phyloP scores from a whole-genome alignment of 2,329 filamentous ascomycete genomes.

The Emydomyces testavorans region DNA sequence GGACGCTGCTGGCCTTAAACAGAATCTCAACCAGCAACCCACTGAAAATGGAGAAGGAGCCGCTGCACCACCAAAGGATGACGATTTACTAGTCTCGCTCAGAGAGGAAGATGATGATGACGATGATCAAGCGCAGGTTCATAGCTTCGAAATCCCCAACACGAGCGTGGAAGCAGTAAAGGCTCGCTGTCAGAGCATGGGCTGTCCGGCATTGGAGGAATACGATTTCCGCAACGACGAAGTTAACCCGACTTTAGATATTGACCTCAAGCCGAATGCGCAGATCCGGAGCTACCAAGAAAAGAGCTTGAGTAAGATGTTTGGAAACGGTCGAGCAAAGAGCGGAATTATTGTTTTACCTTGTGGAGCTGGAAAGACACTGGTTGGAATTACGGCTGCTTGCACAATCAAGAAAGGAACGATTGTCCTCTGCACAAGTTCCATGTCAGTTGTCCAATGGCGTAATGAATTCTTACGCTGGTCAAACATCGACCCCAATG shows the following conservation, averaged over 20 bases:
- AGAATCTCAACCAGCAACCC: conserved; percentile 44
- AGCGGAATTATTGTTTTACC: conserved; percentile 95
- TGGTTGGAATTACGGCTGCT: conserved; percentile 95
- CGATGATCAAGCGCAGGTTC: conserved; percentile 77
- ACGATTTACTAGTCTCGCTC: conserved; percentile 58
- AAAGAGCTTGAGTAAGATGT: conserved; percentile 97
- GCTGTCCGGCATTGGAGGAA: conserved; percentile 82
- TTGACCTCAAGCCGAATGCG: conserved; percentile 78
- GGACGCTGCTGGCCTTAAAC: conserved; percentile 76
- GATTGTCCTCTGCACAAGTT: conserved; percentile 89
- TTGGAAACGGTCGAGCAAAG: conserved; percentile 92
- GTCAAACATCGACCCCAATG: conserved; percentile 93
- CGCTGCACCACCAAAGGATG: conserved; percentile 42
- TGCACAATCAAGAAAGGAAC: conserved; percentile 96
- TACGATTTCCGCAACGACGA: conserved; percentile 94
- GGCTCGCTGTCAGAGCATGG: conserved; percentile 76
- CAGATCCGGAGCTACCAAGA: conserved; percentile 93
- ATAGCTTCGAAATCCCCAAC: conserved; percentile 83
- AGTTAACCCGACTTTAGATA: conserved; percentile 80
- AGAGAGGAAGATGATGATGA: conserved; percentile 67
- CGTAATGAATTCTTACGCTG: conserved; percentile 92
- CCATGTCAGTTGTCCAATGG: conserved; percentile 98
- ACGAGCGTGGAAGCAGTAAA: conserved; percentile 75
- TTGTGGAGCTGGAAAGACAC: conserved; percentile 90
- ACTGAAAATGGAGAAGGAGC: conserved; percentile 24